These are phyloP conservation scores for Globisporangium heterothallicum DNA, from an alignment of 352 stramenopile species.

Conservation along the genomic window DNA sequence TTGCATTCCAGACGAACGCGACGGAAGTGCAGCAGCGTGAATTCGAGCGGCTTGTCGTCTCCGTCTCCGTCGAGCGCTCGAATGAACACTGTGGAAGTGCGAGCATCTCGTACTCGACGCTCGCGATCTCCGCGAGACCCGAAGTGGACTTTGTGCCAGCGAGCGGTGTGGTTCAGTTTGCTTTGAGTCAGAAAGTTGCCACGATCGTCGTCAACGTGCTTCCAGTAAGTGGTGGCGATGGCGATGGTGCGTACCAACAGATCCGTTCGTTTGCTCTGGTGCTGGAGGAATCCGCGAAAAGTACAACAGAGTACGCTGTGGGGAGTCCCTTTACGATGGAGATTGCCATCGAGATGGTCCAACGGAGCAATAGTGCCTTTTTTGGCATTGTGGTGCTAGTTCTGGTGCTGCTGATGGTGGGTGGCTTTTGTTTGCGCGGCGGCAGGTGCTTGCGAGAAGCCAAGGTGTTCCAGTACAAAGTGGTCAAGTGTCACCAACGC, in stretches of 20 bases:
- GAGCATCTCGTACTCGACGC: slow-evolving; percentile 14
- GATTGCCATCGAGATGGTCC: slow-evolving; percentile 8
- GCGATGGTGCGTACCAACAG: background rate
- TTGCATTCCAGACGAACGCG: slow-evolving; percentile 10
- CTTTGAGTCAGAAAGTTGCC: slow-evolving; percentile 12
- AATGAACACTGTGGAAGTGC: slow-evolving; percentile 16
- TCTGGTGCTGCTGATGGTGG: slow-evolving; percentile 18
- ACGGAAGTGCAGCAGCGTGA: slow-evolving; percentile 6
- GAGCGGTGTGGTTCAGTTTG: slow-evolving; percentile 21
- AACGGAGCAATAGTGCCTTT: no score
- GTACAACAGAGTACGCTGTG: background rate
- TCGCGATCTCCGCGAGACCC: slow-evolving; percentile 3
- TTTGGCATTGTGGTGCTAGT: slow-evolving; percentile 3
- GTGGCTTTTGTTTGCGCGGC: slow-evolving; percentile 14
- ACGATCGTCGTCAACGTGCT: slow-evolving; percentile 25
- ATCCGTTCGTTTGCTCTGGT: slow-evolving; percentile 8
- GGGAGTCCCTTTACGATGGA: background rate
- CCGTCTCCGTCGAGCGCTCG: background rate
- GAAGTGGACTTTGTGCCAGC: slow-evolving; percentile 21
- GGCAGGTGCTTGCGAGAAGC: slow-evolving; percentile 15
- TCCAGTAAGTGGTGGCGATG: slow-evolving; percentile 7
- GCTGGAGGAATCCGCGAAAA: background rate
- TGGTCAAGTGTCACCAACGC: slow-evolving; percentile 21
- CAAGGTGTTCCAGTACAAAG: slow-evolving; percentile 48
- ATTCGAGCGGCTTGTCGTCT: slow-evolving; percentile 2